Evolutionary conservation across 805 yeast species (phyloP), one percentile per base, ranked within the genome.

Genomic region (Ogataea pini): DNA sequence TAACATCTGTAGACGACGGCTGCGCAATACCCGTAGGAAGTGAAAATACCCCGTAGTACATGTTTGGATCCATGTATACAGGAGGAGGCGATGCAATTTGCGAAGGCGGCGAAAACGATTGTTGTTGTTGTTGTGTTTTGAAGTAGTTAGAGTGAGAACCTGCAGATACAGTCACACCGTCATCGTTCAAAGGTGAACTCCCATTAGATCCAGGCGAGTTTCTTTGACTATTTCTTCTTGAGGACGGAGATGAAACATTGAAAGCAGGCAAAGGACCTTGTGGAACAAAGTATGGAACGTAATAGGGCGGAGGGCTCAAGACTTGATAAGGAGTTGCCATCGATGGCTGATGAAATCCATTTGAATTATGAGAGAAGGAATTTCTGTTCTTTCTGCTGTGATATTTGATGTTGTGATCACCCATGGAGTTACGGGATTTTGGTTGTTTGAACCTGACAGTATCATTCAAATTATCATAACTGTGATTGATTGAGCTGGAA

Each of bases 211-310:
- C 40, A 2, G 52, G 56, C 12, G 62, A 52, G 19, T 42, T 38
- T 10, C 50, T 24, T 28, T 45, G 51, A 29, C 56, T 53, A 24
- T 45, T 48, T 32, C 48, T 16, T 36, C 54, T 45, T n/a, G 58
- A 46, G 8, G 50, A 29, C n/a, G 55, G 28, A 9, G 52, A 20
- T 10, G 51, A 40, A 33, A 39, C 10, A 20, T 36, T 29, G 22
- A 46, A 19, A 7, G 37, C 47, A 32, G 49, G 49, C 2, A 51
- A 48, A 18, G 51, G 54, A 8, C 37, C 44, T 38, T 48, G 57
- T 8, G 59, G 54, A 39, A 54, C 32, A 18, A 50, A 49, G 33
- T 57, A 56, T 4, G 63, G 61, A 14, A 48, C 39, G 40, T 53
- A 59, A 36, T 56, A 56, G 24, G 55, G 55, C 7, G 52, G 36